These are phyloP conservation scores for Lecanicillium sp. DNA, from an alignment of 2,329 filamentous ascomycete species.

Conservation along the genomic window DNA sequence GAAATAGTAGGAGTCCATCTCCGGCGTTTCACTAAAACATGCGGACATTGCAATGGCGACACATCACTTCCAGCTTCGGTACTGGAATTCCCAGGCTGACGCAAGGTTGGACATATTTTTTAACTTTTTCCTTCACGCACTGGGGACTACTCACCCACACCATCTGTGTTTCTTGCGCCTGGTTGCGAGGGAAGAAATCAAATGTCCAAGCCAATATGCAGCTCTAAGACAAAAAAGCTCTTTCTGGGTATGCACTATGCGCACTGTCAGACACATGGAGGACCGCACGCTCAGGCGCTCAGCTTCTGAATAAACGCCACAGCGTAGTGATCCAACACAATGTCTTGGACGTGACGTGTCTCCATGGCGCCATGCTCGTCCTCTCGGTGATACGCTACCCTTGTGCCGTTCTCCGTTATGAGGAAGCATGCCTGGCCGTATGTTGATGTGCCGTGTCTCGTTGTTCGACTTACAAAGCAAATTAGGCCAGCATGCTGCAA, in stretches of 20 bases:
- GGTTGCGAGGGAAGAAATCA: not conserved
- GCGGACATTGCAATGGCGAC: too few relatives aligned
- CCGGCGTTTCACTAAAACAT: too few relatives aligned
- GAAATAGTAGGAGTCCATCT: too few relatives aligned
- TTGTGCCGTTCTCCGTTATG: conserved; percentile 1
- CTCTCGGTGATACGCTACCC: too few relatives aligned
- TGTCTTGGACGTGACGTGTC: not conserved
- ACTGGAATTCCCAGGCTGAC: not conserved
- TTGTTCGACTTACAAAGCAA: too few relatives aligned
- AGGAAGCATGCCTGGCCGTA: not conserved
- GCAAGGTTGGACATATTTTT: not conserved
- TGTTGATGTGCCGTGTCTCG: too few relatives aligned
- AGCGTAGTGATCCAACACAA: not conserved
- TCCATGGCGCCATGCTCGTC: not conserved
- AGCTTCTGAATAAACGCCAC: not conserved
- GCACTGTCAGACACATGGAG: not conserved
- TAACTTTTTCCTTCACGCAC: not conserved
- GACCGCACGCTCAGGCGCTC: not conserved
- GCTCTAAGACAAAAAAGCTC: not conserved
- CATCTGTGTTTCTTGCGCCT: not conserved
- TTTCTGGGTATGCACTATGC: not conserved
- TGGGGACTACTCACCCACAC: not conserved
- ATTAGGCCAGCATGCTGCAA: too few relatives aligned
- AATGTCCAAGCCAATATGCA: not conserved
- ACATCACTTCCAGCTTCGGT: too few relatives aligned